phyloP scores from a whole-genome alignment of 352 stramenopile species.

The Globisporangium megalacanthum region DNA sequence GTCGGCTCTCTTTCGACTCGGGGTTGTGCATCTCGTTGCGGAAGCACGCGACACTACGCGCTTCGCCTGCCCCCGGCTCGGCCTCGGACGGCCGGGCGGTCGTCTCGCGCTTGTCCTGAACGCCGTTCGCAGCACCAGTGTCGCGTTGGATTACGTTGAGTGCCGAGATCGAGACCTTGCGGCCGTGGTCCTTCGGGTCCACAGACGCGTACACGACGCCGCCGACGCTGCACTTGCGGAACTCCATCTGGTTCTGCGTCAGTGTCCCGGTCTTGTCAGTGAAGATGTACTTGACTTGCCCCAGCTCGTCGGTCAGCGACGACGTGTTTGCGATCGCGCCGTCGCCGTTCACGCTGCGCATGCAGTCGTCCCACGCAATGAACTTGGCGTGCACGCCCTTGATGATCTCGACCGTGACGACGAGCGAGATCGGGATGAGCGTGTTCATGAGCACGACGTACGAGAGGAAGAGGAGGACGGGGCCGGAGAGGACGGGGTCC shows the following conservation, averaged over 20 bases:
- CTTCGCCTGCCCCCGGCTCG: conserved; percentile 1
- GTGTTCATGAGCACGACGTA: conserved; percentile 91
- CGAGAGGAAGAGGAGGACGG: conserved; percentile 80
- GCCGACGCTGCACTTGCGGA: conserved; percentile 93
- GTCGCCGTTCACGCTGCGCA: conserved; percentile 41
- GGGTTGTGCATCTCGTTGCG: conserved; percentile 42
- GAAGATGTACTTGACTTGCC: conserved; percentile 91
- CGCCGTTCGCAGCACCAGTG: not conserved
- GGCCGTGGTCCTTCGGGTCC: conserved; percentile 27
- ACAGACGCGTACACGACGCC: conserved; percentile 65
- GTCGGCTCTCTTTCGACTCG: conserved; percentile 42
- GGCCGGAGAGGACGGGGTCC: conserved; percentile 3
- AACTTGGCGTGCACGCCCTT: conserved; percentile 74
- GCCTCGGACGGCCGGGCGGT: not conserved
- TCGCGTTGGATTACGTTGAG: conserved; percentile 20
- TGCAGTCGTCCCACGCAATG: conserved; percentile 70
- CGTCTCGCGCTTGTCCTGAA: not conserved
- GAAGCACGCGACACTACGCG: conserved; percentile 29
- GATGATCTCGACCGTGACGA: conserved; percentile 83
- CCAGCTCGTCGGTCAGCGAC: conserved; percentile 90
- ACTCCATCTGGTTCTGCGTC: conserved; percentile 94
- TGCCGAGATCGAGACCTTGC: conserved; percentile 29
- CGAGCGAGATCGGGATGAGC: conserved; percentile 92
- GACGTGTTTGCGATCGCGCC: conserved; percentile 83
- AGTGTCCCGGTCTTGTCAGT: conserved; percentile 94